Evolutionary conservation across 108 stramenopile genomes (phyloP).

Genomic region (Skeletonema potamos): DNA sequence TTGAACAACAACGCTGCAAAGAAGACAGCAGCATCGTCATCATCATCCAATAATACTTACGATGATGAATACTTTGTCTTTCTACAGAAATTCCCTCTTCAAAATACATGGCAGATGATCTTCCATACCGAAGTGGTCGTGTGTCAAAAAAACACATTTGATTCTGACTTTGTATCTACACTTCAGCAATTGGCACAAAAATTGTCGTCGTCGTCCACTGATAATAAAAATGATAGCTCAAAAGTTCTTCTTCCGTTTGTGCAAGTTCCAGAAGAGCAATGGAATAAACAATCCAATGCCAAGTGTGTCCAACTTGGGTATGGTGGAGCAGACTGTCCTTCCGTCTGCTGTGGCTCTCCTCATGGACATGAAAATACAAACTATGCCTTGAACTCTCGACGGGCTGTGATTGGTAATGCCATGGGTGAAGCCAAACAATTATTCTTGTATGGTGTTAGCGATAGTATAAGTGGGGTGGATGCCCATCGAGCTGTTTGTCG

Average conservation of each 20-base stretch:
- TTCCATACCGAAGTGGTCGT: conserved; percentile 50
- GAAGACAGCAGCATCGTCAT: no score
- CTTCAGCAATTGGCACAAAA: conserved; percentile 5
- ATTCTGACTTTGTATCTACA: conserved; percentile 17
- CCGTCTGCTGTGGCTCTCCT: conserved; percentile 36
- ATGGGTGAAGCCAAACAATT: conserved; percentile 41
- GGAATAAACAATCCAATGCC: conserved; percentile 22
- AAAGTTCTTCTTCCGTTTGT: conserved; percentile 24
- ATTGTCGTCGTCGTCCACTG: conserved; percentile 2
- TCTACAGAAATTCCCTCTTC: conserved; percentile 46
- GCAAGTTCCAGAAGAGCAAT: conserved; percentile 8
- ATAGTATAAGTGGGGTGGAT: conserved; percentile 8
- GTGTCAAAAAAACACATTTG: conserved; percentile 27
- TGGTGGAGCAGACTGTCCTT: conserved; percentile 17
- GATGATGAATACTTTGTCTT: conserved; percentile 27
- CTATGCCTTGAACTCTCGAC: conserved; percentile 32
- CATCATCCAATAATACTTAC: neutral
- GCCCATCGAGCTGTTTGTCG: conserved; percentile 37
- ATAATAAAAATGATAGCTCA: neutral
- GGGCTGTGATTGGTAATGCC: conserved; percentile 45
- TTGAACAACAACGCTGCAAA: neutral
- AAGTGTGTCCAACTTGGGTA: conserved; percentile 38
- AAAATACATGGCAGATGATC: conserved; percentile 24
- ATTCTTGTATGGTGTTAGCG: conserved; percentile 35
- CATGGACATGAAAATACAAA: conserved; percentile 28